Evolutionary conservation across 2,329 filamentous ascomycete genomes (phyloP), one percentile per base, ranked within the genome.

Genomic region (Cladosporium colombiae): DNA sequence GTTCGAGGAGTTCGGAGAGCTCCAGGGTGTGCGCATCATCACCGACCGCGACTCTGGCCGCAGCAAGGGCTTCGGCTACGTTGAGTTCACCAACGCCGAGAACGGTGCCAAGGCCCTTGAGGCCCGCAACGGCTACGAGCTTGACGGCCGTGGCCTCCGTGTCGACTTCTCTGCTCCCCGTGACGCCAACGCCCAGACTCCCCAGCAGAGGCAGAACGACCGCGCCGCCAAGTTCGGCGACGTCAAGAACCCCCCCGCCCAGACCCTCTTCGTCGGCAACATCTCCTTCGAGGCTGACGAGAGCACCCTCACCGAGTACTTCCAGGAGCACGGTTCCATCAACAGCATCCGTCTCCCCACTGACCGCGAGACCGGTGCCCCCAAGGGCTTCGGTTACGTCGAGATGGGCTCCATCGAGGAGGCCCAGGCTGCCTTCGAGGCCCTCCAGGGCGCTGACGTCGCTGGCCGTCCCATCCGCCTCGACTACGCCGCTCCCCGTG

Each of bases 341-440:
- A 86, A 89, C 75, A 91, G 90, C 76, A 88, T 97, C 74, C 91
- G 93, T 76, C 89, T 97, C 68, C 93, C 93, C 61, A 97, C 93
- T 67, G 92, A 97, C 78, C 88, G 88, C 78, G 92, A 96, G 68
- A 88, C 88, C 68, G 93, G 92, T 70, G 87, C 88, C 73, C 89
- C 90, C 77, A 97, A 97, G 89, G 93, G 93, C 66, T 97, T 96
- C 79, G 93, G 92, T 64, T 97, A 97, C 78, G 89, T 97, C 69
- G 89, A 89, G 76, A 97, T 94, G 84, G 82, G 83, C 72, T 91
- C 90, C 21, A 79, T 95, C 68, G 92, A 96, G 31, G 93, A 97
- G 74, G 92, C 93, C 74, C 91, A 90, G 81, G 81, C 83, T 73
- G 93, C 89, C 27, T 87, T 92, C 72, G 84, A 89, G 73, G 81